Evolutionary conservation across 495 filamentous ascomycete genomes (phyloP).

Genomic region (Astrothelium macrocarpum): DNA sequence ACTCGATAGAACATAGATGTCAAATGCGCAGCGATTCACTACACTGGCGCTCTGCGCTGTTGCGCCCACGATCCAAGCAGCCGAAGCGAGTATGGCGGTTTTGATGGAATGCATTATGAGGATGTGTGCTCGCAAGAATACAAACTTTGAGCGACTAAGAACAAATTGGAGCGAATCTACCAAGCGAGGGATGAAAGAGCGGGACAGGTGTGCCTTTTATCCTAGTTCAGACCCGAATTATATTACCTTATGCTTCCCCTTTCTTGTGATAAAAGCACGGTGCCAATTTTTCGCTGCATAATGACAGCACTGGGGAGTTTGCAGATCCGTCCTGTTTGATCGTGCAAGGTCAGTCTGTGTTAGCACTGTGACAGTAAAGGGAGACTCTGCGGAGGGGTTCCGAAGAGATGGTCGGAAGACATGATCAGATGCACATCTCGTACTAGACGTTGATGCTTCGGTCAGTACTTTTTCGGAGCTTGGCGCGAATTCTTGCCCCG

Average conservation of each 20-base stretch:
- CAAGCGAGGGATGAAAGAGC: background rate
- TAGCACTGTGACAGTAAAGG: background rate
- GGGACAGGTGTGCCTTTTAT: background rate
- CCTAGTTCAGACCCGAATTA: background rate
- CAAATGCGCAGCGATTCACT: background rate
- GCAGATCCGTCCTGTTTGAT: background rate
- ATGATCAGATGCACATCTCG: background rate
- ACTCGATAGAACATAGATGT: background rate
- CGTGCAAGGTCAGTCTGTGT: background rate
- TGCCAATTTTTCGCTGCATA: background rate
- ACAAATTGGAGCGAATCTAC: background rate
- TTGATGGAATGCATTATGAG: background rate
- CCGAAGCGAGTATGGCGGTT: background rate
- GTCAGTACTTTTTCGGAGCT: background rate
- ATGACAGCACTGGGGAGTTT: background rate
- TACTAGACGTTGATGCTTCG: background rate
- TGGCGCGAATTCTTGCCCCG: background rate
- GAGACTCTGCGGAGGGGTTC: background rate
- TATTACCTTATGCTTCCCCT: background rate
- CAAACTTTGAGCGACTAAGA: background rate
- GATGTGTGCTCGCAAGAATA: background rate
- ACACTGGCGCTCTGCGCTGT: background rate
- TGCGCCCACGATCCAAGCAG: background rate
- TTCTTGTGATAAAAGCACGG: background rate
- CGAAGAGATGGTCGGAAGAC: background rate